Base-by-base conservation (phyloP, 495 filamentous ascomycete species). In the Cudoniella acicularis region DNA sequence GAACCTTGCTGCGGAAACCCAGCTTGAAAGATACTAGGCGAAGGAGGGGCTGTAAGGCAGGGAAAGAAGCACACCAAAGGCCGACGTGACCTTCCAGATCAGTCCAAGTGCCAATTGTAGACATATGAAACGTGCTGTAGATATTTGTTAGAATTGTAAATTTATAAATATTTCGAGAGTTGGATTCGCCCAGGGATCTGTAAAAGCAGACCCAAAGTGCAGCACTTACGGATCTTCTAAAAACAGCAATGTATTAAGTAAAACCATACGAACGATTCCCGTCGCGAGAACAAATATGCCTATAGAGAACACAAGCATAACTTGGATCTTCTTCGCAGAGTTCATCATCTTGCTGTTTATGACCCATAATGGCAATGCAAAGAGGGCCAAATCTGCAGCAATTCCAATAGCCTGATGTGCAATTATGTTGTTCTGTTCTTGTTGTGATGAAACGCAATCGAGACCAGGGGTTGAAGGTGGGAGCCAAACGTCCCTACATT, bases 21-120 rank as follows among this genome's bases (percentile, higher is more conserved):
- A 69, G 58, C 40, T 66, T 61, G 47, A 52, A 56, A 0, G 64
- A 64, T 20, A 66, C 1, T 1, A 62, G 10, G 16, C 69, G 71
- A 2, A 72, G 40, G 18, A 73, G 23, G 1, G 68, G 68, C 24
- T 72, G 69, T 13, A 72, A 30, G 3, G 68, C 62, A 0, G 71
- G 69, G 43, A 69, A 73, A 30, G 63, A 72, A 17, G 61, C 57
- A 59, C 69, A 69, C 71, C 71, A 72, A 11, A 72, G 52, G 2
- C 69, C 71, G 48, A 67, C 61, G 47, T 73, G 69, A 26, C 68
- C 63, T 46, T 73, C 69, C 24, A 73, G 46, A 30, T 69, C 66
- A 27, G 66, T 72, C 71, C 69, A 72, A 3, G 66, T 52, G 21
- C 64, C 62, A 17, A 69, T 62, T n/a, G 53, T 62, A 16, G 61